Evolutionary conservation across 805 yeast species (phyloP).

Genomic region (Wickerhamiella bombiphila): DNA sequence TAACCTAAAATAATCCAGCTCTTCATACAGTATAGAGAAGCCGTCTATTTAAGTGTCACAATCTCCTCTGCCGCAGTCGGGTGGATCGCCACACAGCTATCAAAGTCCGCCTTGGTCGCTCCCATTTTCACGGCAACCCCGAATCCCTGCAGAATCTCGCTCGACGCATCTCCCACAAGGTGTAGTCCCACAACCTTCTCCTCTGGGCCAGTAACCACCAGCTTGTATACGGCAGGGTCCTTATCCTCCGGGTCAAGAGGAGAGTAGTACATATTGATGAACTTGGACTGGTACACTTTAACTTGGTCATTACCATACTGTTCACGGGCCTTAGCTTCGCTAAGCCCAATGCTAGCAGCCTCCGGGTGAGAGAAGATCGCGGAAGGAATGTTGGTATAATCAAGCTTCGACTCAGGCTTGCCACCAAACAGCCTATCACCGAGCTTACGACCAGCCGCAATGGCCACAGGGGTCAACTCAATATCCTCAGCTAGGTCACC

Average conservation of each 20-base stretch:
- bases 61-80: conserved; percentile 98
- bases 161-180: conserved; percentile 75
- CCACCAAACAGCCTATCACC: conserved; percentile 88
- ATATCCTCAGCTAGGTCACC: conserved; percentile 92
- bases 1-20: too few relatives aligned
- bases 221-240: conserved; percentile 75
- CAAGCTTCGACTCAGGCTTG: conserved; percentile 61
- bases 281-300: conserved; percentile 68
- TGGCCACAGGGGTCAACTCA: conserved; percentile 95
- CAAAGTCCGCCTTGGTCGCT: conserved; percentile 93
- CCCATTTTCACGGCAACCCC: conserved; percentile 99
- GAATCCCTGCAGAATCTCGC: conserved; percentile 94
- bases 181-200: conserved; percentile 95
- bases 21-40: too few relatives aligned
- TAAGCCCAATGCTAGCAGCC: conserved; percentile 83
- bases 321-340: conserved; percentile 61
- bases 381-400: conserved; percentile 75
- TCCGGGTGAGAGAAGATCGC: conserved; percentile 98
- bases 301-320: conserved; percentile 68
- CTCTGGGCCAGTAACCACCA: conserved; percentile 60
- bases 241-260: conserved; percentile 54
- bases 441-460: conserved; percentile 92
- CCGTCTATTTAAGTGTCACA: conserved; percentile 52
- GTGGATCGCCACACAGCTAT: conserved; percentile 92
- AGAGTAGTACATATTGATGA: conserved; percentile 87